Percentiles rank a stretch among this genome's conserved stretches.
These are phyloP conservation scores for Lactarius hengduanensis DNA, from an alignment of 768 basidiomycete genomes.

Conservation along the genomic window DNA sequence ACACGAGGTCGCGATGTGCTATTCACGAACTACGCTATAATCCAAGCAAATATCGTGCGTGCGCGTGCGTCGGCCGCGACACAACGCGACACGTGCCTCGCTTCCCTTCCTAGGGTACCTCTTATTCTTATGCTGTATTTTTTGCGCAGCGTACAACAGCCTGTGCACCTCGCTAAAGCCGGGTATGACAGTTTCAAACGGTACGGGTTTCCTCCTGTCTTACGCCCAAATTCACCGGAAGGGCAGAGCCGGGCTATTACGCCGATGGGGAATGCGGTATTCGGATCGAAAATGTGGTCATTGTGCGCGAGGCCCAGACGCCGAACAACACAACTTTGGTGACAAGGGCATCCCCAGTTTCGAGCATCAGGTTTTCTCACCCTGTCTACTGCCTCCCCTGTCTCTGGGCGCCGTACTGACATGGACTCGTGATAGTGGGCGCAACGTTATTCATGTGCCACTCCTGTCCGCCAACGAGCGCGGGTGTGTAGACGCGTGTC, in stretches of 20 bases:
- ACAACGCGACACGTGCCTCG: too few relatives aligned
- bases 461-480: slow-evolving; percentile 66
- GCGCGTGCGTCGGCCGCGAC: too few relatives aligned
- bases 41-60: too few relatives aligned
- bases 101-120: not conserved
- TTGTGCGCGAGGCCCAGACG: slow-evolving; percentile 70
- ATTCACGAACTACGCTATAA: too few relatives aligned
- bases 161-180: slow-evolving; percentile 56
- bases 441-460: slow-evolving; percentile 65
- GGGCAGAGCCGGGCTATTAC: slow-evolving; percentile 85
- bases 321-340: slow-evolving; percentile 65
- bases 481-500: slow-evolving; percentile 82
- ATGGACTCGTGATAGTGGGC: slow-evolving; percentile 51
- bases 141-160: slow-evolving; percentile 56
- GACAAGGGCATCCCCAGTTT: slow-evolving; percentile 81
- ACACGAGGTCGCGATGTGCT: too few relatives aligned
- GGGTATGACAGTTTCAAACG: slow-evolving; percentile 91
- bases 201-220: slow-evolving; percentile 35
- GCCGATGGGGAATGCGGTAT: slow-evolving; percentile 89
- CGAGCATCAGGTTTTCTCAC: slow-evolving; percentile 54
- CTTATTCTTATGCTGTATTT: slow-evolving; percentile 1
- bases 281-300: slow-evolving; percentile 86
- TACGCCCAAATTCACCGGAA: not conserved
- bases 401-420: slow-evolving; percentile 6
- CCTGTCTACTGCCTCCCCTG: not conserved